Conservation (phyloP, 495 filamentous ascomycete species). For the Tuber melanosporum region DNA sequence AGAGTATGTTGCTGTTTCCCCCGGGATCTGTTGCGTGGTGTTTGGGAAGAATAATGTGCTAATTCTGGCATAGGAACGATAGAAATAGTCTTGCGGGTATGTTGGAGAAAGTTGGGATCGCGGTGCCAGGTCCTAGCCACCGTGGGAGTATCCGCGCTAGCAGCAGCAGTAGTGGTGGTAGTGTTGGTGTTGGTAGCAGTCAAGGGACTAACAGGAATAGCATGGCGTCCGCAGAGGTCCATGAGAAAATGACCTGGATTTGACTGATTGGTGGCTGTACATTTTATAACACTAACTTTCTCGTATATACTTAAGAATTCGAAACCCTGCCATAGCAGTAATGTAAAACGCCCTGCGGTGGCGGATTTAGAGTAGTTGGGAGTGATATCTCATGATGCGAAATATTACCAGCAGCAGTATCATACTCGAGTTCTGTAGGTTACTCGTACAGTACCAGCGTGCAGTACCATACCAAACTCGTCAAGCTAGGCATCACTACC, state of each 20-base stretch:
- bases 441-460: background rate
- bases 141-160: background rate
- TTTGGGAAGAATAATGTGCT: background rate
- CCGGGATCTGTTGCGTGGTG: background rate
- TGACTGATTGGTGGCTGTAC: background rate
- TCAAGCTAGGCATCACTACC: background rate
- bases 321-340: background rate
- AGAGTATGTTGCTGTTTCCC: background rate
- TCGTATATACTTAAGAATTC: background rate
- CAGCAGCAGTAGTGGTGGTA: background rate
- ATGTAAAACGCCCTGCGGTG: background rate
- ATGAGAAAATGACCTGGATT: conserved; percentile 22
- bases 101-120: background rate
- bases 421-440: too few relatives aligned
- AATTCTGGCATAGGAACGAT: background rate
- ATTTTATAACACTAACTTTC: background rate
- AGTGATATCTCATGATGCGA: background rate
- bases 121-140: background rate
- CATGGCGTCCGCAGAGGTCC: background rate
- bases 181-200: background rate
- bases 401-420: background rate
- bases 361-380: background rate
- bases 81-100: background rate
- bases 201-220: conserved; percentile 10
- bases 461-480: background rate